These are phyloP conservation scores for Brassica incana DNA, from an alignment of 345 rosid species.

Conservation along the genomic window DNA sequence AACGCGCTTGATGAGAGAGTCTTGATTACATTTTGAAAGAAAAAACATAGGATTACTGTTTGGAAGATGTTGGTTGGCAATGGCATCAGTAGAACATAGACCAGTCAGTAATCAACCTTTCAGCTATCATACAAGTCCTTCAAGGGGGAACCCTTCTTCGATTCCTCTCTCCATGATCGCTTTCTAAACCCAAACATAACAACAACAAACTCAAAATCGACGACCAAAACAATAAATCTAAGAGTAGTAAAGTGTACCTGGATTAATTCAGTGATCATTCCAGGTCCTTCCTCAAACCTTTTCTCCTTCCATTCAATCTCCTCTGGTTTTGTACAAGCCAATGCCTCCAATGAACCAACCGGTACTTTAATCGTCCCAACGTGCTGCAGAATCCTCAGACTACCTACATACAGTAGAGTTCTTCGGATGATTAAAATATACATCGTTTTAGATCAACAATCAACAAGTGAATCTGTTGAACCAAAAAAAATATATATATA, in stretches of 20 bases:
- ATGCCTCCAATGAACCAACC: constrained; percentile 42
- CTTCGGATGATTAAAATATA: neutral
- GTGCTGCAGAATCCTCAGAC: constrained; percentile 76
- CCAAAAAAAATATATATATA: neutral
- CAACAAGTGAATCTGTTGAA: neutral
- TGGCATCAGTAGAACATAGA: neutral
- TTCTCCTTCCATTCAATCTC: constrained; percentile 67
- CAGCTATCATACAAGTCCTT: constrained; percentile 10
- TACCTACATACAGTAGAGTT: constrained; percentile 44
- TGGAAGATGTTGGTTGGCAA: neutral
- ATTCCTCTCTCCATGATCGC: constrained; percentile 56
- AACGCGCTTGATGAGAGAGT: neutral
- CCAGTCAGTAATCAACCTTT: neutral
- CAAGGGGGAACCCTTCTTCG: constrained; percentile 40
- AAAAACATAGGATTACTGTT: neutral
- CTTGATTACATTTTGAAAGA: constrained; percentile 7
- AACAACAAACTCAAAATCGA: neutral
- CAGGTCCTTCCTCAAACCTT: constrained; percentile 54
- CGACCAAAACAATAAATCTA: constrained; percentile 6
- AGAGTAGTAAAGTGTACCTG: constrained; percentile 44
- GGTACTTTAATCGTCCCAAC: constrained; percentile 63
- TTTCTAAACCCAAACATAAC: constrained; percentile 40
- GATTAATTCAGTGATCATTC: constrained; percentile 58
- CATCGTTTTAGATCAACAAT: neutral
- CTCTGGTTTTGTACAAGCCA: constrained; percentile 42